Evolutionary conservation across 768 basidiomycete species (phyloP).

Genomic region (Trichaptum fuscoviolaceum): DNA sequence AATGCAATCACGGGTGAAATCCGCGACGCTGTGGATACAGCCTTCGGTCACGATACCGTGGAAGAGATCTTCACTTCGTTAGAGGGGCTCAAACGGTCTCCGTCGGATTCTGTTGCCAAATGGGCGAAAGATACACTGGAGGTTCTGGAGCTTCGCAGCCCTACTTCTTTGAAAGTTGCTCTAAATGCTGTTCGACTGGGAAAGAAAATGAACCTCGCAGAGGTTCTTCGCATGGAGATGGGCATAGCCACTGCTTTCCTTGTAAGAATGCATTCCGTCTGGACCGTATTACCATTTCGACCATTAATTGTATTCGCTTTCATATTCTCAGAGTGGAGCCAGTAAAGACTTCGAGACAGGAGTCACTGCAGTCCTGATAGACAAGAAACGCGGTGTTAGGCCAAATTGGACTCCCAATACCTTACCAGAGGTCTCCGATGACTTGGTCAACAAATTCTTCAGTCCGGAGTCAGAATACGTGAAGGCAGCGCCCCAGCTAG

Average conservation of each 20-base stretch:
- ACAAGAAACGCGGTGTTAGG: constrained; percentile 40
- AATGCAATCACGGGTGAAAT: constrained; percentile 52
- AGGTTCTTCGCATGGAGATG: constrained; percentile 80
- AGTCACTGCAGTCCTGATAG: constrained; percentile 61
- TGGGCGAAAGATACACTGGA: constrained; percentile 77
- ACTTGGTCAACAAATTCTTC: constrained; percentile 67
- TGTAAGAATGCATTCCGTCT: constrained; percentile 46
- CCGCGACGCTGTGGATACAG: constrained; percentile 74
- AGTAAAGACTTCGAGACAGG: constrained; percentile 83
- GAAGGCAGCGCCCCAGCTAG: constrained; percentile 25
- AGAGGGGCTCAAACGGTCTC: constrained; percentile 26
- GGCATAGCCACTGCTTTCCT: constrained; percentile 86
- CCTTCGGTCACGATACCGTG: constrained; percentile 69
- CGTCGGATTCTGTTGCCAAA: constrained; percentile 41
- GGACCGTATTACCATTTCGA: neutral
- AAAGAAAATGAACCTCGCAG: constrained; percentile 51
- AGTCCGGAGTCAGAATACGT: constrained; percentile 43
- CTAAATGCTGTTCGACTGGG: constrained; percentile 73
- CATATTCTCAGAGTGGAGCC: constrained; percentile 53
- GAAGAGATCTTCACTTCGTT: constrained; percentile 65
- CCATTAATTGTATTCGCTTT: neutral
- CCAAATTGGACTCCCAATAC: constrained; percentile 70
- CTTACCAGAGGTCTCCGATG: constrained; percentile 50
- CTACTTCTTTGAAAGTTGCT: constrained; percentile 90
- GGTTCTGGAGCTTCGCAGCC: constrained; percentile 66